Evolutionary conservation across 305 asterid species (phyloP).

Genomic region (Nicotiana rustica): DNA sequence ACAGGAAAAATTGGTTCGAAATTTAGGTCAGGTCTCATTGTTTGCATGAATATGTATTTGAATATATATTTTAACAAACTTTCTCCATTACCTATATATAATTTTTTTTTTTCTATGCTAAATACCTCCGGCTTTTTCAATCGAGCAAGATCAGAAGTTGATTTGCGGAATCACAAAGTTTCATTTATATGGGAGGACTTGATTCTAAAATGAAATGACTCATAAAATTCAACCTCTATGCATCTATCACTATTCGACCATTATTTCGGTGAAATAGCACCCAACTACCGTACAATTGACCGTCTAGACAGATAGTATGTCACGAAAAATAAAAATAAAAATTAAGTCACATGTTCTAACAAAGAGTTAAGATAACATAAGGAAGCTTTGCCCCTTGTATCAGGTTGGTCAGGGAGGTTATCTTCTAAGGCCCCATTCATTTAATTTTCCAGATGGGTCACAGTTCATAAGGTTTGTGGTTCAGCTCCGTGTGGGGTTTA

Average conservation of each 20-base stretch:
- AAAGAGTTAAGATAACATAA: neutral
- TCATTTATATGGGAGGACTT: neutral
- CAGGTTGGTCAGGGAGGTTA: neutral
- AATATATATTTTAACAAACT: no score
- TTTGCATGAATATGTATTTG: neutral
- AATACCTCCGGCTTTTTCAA: no score
- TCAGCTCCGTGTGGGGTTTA: no score
- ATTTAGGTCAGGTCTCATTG: no score
- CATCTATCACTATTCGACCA: neutral
- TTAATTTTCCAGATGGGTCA: no score
- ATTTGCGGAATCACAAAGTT: neutral
- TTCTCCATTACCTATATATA: neutral
- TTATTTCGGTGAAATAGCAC: neutral
- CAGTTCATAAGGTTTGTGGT: neutral
- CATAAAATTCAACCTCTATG: neutral
- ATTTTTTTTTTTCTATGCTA: no score
- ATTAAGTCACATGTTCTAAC: neutral
- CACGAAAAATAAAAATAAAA: neutral
- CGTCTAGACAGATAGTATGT: neutral
- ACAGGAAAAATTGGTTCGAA: no score
- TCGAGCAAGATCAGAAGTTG: neutral
- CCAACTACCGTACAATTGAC: neutral
- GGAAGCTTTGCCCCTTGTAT: neutral
- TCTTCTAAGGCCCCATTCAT: neutral
- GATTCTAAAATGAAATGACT: neutral